A percentile compares a stretch with the other conserved stretches of the same genome.
Conservation (phyloP, 306 rosid species). For the Vigna hirtella region DNA sequence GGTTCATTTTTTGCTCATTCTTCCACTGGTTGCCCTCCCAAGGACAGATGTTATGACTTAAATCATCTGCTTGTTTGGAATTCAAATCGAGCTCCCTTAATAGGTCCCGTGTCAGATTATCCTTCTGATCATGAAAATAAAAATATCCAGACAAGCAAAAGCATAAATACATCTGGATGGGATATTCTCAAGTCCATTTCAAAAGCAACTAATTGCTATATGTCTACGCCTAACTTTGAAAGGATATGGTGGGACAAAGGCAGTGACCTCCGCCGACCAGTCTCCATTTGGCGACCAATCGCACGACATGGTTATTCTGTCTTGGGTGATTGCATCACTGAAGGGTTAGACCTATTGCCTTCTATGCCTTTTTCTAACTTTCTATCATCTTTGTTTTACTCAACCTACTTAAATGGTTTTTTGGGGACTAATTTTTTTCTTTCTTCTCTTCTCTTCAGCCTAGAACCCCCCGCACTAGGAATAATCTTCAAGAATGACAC, state of each 20-base stretch:
- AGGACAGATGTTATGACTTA: constrained; percentile 64
- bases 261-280: constrained; percentile 74
- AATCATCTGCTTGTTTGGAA: constrained; percentile 90
- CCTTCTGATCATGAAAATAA: constrained; percentile 52
- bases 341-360: constrained; percentile 74
- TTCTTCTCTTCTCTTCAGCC: constrained; percentile 61
- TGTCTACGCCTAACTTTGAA: constrained; percentile 92
- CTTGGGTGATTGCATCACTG: constrained; percentile 93
- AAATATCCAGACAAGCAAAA: constrained; percentile 61
- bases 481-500: constrained; percentile 82
- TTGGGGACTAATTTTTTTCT: constrained; percentile 36
- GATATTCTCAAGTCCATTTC: constrained; percentile 82
- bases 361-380: constrained; percentile 8
- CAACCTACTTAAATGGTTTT: constrained; percentile 14
- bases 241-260: constrained; percentile 99
- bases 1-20: constrained; percentile 88
- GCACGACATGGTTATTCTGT: constrained; percentile 78
- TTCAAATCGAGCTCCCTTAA: constrained; percentile 58
- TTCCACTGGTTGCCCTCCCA: constrained; percentile 63
- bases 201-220: constrained; percentile 68
- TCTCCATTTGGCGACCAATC: constrained; percentile 95
- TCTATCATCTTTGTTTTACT: constrained; percentile 18
- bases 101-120: constrained; percentile 56
- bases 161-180: constrained; percentile 79
- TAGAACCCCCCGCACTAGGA: constrained; percentile 96